Conservation (phyloP, 2,329 filamentous ascomycete species). For the Alternaria arbusti region DNA sequence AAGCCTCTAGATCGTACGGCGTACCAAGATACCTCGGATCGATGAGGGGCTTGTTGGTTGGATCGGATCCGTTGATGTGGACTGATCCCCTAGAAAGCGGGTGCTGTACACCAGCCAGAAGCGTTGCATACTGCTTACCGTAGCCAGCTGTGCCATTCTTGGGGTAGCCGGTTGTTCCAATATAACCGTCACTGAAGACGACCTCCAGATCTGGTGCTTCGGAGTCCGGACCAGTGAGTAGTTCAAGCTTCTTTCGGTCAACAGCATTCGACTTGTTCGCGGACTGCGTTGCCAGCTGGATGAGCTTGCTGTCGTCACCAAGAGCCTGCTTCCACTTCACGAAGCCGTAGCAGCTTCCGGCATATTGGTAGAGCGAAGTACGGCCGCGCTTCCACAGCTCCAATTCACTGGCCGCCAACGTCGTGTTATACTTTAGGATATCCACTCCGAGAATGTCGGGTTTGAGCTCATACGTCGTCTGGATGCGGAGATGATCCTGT, state of each 20-base stretch:
- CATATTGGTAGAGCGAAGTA: conserved; percentile 49
- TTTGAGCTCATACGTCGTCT: conserved; percentile 25
- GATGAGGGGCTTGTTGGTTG: conserved; percentile 20
- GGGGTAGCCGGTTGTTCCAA: conserved; percentile 45
- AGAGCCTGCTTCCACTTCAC: conserved; percentile 51
- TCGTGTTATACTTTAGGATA: conserved; percentile 27
- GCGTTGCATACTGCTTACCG: conserved; percentile 31
- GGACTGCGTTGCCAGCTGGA: conserved; percentile 16
- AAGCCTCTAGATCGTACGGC: conserved; percentile 24
- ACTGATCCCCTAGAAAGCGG: conserved; percentile 35
- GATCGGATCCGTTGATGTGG: conserved; percentile 23
- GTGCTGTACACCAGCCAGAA: conserved; percentile 40
- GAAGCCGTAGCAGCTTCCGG: conserved; percentile 49
- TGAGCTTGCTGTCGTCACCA: conserved; percentile 23
- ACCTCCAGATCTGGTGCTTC: conserved; percentile 51
- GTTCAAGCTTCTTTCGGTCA: conserved; percentile 30
- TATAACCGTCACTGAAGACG: conserved; percentile 54
- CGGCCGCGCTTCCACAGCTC: conserved; percentile 41
- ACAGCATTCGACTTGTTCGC: conserved; percentile 18
- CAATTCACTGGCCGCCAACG: conserved; percentile 49
- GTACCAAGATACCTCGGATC: conserved; percentile 29
- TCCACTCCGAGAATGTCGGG: conserved; percentile 24
- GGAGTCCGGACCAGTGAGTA: conserved; percentile 38
- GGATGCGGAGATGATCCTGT: conserved; percentile 29
- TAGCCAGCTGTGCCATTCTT: conserved; percentile 27